Percentiles rank a stretch among this genome's conserved stretches.
phyloP scores from a whole-genome alignment of 2,329 filamentous ascomycete genomes.

The Helicocarpus griseus region DNA sequence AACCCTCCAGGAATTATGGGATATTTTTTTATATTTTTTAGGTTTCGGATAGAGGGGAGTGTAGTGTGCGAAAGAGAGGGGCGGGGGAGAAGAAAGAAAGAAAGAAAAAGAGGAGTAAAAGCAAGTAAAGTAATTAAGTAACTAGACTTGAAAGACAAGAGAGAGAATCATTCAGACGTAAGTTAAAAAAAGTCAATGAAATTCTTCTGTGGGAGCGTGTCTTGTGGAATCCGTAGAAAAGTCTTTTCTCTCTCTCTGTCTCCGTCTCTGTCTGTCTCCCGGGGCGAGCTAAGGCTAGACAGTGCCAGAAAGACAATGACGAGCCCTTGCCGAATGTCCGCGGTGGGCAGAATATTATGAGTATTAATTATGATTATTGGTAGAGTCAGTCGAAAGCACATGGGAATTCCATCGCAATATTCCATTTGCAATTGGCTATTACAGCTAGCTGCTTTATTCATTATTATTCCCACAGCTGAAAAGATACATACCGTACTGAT shows the following conservation, averaged over 20 bases:
- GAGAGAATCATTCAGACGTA: no score
- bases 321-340: slow-evolving; percentile 5
- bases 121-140: not conserved
- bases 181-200: not conserved
- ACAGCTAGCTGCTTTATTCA: no score
- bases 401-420: no score
- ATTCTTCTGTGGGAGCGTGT: not conserved
- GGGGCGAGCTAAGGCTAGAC: not conserved
- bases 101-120: not conserved
- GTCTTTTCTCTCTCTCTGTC: not conserved
- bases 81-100: not conserved
- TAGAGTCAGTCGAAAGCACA: not conserved
- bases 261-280: no score
- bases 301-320: not conserved
- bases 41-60: not conserved
- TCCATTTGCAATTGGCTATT: no score
- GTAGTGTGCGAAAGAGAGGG: not conserved
- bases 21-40: no score
- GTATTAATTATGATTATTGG: not conserved
- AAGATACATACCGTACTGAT: no score
- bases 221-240: not conserved
- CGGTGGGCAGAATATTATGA: not conserved
- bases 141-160: no score
- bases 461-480: no score
- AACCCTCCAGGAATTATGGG: no score